Conservation (phyloP, 108 stramenopile species). For the Pseudonitzschia multiseries region DNA sequence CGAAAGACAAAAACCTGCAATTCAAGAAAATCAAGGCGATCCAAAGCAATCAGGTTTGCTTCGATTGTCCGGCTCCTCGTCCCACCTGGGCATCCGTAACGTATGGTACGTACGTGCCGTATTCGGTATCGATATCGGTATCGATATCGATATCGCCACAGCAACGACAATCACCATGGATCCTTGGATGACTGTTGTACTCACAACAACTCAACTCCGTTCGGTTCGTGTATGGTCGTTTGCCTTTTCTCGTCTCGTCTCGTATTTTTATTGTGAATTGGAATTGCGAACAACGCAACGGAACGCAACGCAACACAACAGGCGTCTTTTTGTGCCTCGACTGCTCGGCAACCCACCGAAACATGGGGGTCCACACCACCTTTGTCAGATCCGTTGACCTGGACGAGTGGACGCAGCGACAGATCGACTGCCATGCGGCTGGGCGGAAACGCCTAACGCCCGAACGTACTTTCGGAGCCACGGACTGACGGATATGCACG, state of each 20-base stretch:
- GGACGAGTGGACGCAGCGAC: slow-evolving; percentile 93
- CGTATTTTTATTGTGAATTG: too few relatives aligned
- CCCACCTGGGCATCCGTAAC: slow-evolving; percentile 95
- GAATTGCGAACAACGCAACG: too few relatives aligned
- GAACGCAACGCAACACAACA: slow-evolving; percentile 4
- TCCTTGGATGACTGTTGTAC: background rate
- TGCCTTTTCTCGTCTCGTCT: background rate
- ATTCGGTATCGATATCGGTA: too few relatives aligned
- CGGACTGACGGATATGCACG: slow-evolving; percentile 76
- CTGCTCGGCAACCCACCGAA: slow-evolving; percentile 88
- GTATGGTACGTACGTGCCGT: slow-evolving; percentile 73
- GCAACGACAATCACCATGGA: background rate
- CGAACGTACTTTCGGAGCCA: slow-evolving; percentile 81
- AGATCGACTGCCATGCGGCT: slow-evolving; percentile 91
- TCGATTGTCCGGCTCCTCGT: slow-evolving; percentile 92
- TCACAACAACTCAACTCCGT: background rate
- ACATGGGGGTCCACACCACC: slow-evolving; percentile 88
- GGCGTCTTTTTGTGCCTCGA: slow-evolving; percentile 93
- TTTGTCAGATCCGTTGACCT: slow-evolving; percentile 89
- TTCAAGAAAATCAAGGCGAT: slow-evolving; percentile 87
- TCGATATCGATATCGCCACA: too few relatives aligned
- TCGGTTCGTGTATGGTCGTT: background rate
- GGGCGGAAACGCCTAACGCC: slow-evolving; percentile 87
- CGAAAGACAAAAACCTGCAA: slow-evolving; percentile 75
- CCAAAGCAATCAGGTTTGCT: slow-evolving; percentile 77